Evolutionary conservation across 2,329 filamentous ascomycete genomes (phyloP).

Genomic region (Pyrenophora teres): DNA sequence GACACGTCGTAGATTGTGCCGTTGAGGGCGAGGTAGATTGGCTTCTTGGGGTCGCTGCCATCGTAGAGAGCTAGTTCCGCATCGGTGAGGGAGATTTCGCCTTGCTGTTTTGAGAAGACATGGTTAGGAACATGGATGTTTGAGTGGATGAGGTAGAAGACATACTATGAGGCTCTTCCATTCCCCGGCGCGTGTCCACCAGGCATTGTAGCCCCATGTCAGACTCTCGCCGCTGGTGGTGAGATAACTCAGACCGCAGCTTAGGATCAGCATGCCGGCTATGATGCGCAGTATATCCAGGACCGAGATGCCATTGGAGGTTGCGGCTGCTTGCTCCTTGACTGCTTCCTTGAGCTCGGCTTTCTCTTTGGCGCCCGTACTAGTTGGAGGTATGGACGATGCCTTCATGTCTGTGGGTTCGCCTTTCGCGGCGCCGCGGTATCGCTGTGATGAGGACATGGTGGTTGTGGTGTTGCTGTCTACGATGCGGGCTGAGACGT

Average conservation of each 20-base stretch:
- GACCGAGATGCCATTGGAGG: slow-evolving; percentile 34
- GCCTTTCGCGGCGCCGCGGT: slow-evolving; percentile 24
- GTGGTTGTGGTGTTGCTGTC: background rate
- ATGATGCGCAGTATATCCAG: slow-evolving; percentile 73
- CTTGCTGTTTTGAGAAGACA: slow-evolving; percentile 42
- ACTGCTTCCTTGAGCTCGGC: slow-evolving; percentile 32
- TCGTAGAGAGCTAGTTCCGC: slow-evolving; percentile 75
- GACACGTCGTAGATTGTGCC: slow-evolving; percentile 84
- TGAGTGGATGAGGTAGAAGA: background rate
- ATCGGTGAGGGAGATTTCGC: slow-evolving; percentile 73
- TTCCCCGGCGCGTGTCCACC: slow-evolving; percentile 45
- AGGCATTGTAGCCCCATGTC: slow-evolving; percentile 47
- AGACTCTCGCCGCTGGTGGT: slow-evolving; percentile 67
- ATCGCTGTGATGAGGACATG: slow-evolving; percentile 32
- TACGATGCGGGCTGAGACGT: background rate
- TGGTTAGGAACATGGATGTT: background rate
- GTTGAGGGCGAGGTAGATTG: slow-evolving; percentile 90
- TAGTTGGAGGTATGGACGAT: slow-evolving; percentile 12
- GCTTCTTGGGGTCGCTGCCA: slow-evolving; percentile 73
- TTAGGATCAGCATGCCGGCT: slow-evolving; percentile 68
- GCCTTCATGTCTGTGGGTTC: slow-evolving; percentile 11
- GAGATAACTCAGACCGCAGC: slow-evolving; percentile 74
- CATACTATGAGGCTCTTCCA: slow-evolving; percentile 42
- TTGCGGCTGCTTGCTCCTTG: slow-evolving; percentile 28
- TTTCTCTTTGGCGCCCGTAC: slow-evolving; percentile 27